Evolutionary conservation across 495 filamentous ascomycete species (phyloP), one percentile per base, ranked within the genome.

Genomic region (Cladorrhinum samala): DNA sequence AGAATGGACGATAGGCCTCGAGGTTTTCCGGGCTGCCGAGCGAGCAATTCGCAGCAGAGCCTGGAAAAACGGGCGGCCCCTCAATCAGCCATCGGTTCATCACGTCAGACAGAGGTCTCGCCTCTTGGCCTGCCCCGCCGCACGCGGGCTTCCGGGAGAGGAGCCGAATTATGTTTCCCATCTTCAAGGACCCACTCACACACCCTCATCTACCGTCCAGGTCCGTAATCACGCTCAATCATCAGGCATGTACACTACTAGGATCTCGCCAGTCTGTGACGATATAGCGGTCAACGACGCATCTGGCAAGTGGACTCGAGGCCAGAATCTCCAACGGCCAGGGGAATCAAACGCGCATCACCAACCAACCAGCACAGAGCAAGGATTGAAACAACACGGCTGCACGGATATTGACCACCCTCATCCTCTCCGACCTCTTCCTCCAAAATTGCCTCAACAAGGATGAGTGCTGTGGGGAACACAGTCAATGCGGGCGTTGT

Each of bases 311-410:
- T 13, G 24, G 14, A 11, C 20, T 21, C 20, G 18, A 13, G 6
- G 9, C 20, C 16, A 45, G 13, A 21, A 45, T 33, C 24, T 33
- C 23, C 24, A 27, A 47, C 45, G 45, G 24, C 24, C 45, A n/a
- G 45, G 45, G 24, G 45, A 47, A 47, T 47, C 21, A 47, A 47
- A 47, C 45, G 45, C 23, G 24, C 20, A 47, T 47, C 45, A 6
- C 27, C 45, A 47, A 47, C 45, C 45, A 33, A 33, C 45, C 45
- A 33, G 24, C 5, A 18, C 17, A 18, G 17, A 41, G 39, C 39
- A 47, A 27, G 14, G n/a, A n/a, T n/a, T n/a, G n/a, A n/a, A n/a
- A n/a, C n/a, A n/a, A n/a, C n/a, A n/a, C n/a, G n/a, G n/a, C n/a
- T n/a, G n/a, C n/a, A 7, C 18, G 20, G 20, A 24, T 45, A 17